Evolutionary conservation across 2,329 filamentous ascomycete species (phyloP).

Genomic region (Epichloe scottii): DNA sequence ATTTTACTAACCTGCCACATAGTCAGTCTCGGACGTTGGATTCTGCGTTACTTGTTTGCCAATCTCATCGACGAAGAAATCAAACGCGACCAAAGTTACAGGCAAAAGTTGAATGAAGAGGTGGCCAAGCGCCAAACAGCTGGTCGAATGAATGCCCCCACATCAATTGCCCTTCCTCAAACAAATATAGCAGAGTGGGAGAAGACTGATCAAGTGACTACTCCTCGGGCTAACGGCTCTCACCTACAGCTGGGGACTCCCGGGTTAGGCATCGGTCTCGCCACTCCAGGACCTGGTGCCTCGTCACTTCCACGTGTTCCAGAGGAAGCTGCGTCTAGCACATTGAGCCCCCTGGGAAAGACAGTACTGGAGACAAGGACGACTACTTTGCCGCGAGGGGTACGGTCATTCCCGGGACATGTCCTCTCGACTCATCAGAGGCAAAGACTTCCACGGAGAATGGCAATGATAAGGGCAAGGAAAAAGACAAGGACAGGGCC

Average conservation of each 20-base stretch:
- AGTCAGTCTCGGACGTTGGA: slow-evolving; percentile 97
- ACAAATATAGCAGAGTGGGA: slow-evolving; percentile 23
- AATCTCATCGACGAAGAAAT: slow-evolving; percentile 86
- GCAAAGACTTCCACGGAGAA: slow-evolving; percentile 36
- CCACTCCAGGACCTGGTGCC: slow-evolving; percentile 43
- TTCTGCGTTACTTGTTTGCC: slow-evolving; percentile 82
- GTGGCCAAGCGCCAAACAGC: slow-evolving; percentile 45
- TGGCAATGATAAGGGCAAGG: slow-evolving; percentile 32
- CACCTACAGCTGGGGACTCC: slow-evolving; percentile 54
- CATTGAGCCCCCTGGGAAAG: slow-evolving; percentile 43
- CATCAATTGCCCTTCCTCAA: slow-evolving; percentile 40
- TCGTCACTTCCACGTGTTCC: slow-evolving; percentile 31
- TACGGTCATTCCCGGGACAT: background rate
- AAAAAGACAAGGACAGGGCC: slow-evolving; percentile 31
- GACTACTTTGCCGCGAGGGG: slow-evolving; percentile 67
- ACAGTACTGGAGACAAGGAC: slow-evolving; percentile 49
- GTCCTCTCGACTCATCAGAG: slow-evolving; percentile 29
- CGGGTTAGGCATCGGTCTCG: slow-evolving; percentile 65
- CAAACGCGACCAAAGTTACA: slow-evolving; percentile 60
- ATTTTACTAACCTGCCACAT: slow-evolving; percentile 12
- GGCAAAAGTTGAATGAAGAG: slow-evolving; percentile 53
- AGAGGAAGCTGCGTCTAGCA: slow-evolving; percentile 32
- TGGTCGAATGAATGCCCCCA: slow-evolving; percentile 45
- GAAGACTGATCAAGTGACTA: slow-evolving; percentile 36
- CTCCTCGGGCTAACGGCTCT: slow-evolving; percentile 53